phyloP scores from a whole-genome alignment of 1,139 yeast species.

The Insectozyma bohioensis region DNA sequence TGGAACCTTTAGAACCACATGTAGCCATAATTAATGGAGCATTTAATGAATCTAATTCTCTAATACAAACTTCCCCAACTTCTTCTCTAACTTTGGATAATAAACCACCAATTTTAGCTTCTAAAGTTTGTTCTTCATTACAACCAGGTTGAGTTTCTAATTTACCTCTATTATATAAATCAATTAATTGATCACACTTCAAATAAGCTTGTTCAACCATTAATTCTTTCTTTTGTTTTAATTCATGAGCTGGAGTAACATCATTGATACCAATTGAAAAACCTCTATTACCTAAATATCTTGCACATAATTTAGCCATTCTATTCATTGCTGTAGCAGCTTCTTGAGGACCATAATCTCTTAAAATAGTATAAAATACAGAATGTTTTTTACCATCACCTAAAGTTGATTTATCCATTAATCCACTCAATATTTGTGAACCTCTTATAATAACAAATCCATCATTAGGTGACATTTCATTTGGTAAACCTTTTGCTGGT shows the following conservation, averaged over 20 bases:
- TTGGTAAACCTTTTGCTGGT: conserved; percentile 61
- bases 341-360: conserved; percentile 94
- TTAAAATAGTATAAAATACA: conserved; percentile 87
- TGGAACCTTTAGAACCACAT: conserved; percentile 98
- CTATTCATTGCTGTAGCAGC: conserved; percentile 97
- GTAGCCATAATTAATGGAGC: conserved; percentile 99
- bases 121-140: conserved; percentile 96
- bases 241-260: conserved; percentile 87
- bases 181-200: conserved; percentile 90
- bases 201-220: conserved; percentile 90
- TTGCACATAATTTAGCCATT: conserved; percentile 97
- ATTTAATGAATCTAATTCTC: conserved; percentile 83
- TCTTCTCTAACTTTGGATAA: conserved; percentile 97
- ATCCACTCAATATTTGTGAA: conserved; percentile 85
- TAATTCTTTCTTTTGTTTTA: conserved; percentile 76
- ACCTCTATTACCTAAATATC: conserved; percentile 92
- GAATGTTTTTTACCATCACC: conserved; percentile 99
- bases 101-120: conserved; percentile 95
- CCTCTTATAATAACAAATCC: conserved; percentile 91
- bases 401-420: conserved; percentile 93
- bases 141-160: conserved; percentile 99
- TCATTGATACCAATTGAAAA: conserved; percentile 97
- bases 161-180: conserved; percentile 76
- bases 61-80: conserved; percentile 96
- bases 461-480: conserved; percentile 97